Conservation (phyloP, 1,139 yeast genomes). For the Yamadazyma membranifaciens region DNA sequence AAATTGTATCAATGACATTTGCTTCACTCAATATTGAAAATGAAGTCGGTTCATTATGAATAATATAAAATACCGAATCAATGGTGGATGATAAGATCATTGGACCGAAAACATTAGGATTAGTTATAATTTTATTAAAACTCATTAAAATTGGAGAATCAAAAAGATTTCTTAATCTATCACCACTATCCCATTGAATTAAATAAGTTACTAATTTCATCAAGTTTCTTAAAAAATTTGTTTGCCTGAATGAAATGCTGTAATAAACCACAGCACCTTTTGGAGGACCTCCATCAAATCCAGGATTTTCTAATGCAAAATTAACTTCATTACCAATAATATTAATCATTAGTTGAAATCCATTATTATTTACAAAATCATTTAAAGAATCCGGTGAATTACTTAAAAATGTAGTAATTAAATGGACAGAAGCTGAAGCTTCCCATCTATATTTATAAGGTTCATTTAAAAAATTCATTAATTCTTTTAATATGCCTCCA, state of each 20-base stretch:
- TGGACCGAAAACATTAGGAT: slow-evolving; percentile 67
- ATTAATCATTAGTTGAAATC: slow-evolving; percentile 61
- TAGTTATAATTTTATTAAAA: slow-evolving; percentile 56
- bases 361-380: slow-evolving; percentile 65
- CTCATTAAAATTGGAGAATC: slow-evolving; percentile 75
- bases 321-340: slow-evolving; percentile 68
- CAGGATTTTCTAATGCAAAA: slow-evolving; percentile 58
- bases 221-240: slow-evolving; percentile 53
- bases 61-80: slow-evolving; percentile 67
- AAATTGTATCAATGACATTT: slow-evolving; percentile 62
- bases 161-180: slow-evolving; percentile 77
- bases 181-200: slow-evolving; percentile 75
- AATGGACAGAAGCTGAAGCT: slow-evolving; percentile 63
- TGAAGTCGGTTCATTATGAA: slow-evolving; percentile 92
- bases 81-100: slow-evolving; percentile 63
- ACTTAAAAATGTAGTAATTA: slow-evolving; percentile 54
- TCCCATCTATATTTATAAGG: slow-evolving; percentile 55
- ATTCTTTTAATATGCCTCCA: slow-evolving; percentile 72
- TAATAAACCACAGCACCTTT: slow-evolving; percentile 54
- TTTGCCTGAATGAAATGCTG: slow-evolving; percentile 62
- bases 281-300: slow-evolving; percentile 53
- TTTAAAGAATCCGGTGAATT: slow-evolving; percentile 47
- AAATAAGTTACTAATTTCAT: slow-evolving; percentile 65
- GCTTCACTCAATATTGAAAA: slow-evolving; percentile 80
- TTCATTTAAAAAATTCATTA: slow-evolving; percentile 60